phyloP scores from a whole-genome alignment of 2,329 filamentous ascomycete species.

The Trichoderma sp. region DNA sequence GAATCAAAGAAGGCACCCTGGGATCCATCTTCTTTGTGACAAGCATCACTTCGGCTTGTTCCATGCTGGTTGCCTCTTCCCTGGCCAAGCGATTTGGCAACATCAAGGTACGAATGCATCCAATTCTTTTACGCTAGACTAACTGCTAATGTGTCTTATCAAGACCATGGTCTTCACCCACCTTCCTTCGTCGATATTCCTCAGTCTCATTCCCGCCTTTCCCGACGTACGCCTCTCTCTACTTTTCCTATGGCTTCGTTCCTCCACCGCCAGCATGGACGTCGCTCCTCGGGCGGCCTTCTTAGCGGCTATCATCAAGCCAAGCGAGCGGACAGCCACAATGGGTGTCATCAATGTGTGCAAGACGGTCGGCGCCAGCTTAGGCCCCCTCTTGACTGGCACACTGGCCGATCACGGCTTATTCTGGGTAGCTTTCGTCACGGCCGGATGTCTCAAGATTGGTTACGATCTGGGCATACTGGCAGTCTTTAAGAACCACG shows the following conservation, averaged over 20 bases:
- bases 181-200: conserved; percentile 67
- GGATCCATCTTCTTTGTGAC: conserved; percentile 61
- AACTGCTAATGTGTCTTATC: neutral
- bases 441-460: conserved; percentile 66
- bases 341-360: conserved; percentile 73
- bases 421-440: conserved; percentile 66
- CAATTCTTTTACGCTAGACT: conserved; percentile 17
- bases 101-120: conserved; percentile 56
- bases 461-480: conserved; percentile 63
- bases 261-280: conserved; percentile 70
- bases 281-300: conserved; percentile 71
- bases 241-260: conserved; percentile 63
- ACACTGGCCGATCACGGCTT: conserved; percentile 57
- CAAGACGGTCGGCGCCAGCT: conserved; percentile 65
- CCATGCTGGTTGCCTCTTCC: conserved; percentile 57
- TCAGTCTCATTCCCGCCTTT: conserved; percentile 65
- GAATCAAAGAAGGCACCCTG: conserved; percentile 53
- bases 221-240: conserved; percentile 57
- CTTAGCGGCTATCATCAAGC: conserved; percentile 65
- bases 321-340: conserved; percentile 69
- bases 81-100: conserved; percentile 62
- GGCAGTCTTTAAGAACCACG: conserved; percentile 35
- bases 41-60: conserved; percentile 54
- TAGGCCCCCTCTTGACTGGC: conserved; percentile 68
- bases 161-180: conserved; percentile 78